Base-by-base conservation (phyloP, 768 basidiomycete species). In the Mycena venus region DNA sequence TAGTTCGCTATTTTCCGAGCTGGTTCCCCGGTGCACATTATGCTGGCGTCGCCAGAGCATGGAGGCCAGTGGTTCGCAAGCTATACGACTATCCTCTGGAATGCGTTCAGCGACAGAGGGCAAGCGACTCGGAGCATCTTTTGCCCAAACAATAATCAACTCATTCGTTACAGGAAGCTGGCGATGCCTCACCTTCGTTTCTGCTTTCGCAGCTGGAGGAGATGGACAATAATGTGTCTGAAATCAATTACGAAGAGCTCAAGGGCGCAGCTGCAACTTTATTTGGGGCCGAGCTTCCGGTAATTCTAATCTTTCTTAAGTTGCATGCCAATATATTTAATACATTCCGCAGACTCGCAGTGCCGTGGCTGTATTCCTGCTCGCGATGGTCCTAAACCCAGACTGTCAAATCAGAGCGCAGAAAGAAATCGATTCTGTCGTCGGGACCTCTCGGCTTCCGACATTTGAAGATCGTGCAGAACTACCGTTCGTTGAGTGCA, bases 21-120 rank as follows among this genome's bases (percentile, higher is more conserved):
- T 85, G 84, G 84, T 70, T 84, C 40, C 84, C 82, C 0, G 84
- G 84, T 23, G 79, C 82, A 25, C 29, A n/a, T 27, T 83, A 76
- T 47, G 75, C 75, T 15, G 15, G 29, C 42, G 23, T 71, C 21
- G 77, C 77, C 8, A 56, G 72, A 34, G 53, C n/a, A 21, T 74
- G 56, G 44, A 34, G 53, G 19, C 51, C 62, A 10, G 40, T 36
- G 17, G 61, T 76, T 31, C 63, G 69, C 1, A 36, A 70, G 47
- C 34, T 77, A 15, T 58, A 72, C 53, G 70, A 76, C 8, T 67
- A 49, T 68, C 73, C 75, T n/a, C 29, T 73, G n/a, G 64, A 68
- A 56, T 29, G 23, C 14, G 73, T 78, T 38, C 25, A 65, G 61
- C 40, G 59, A 32, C 27, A 76, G 51, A 62, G 64, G 66, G 77